These are phyloP conservation scores for Posidonia australis DNA, from an alignment of 106 monocot species.

Conservation along the genomic window DNA sequence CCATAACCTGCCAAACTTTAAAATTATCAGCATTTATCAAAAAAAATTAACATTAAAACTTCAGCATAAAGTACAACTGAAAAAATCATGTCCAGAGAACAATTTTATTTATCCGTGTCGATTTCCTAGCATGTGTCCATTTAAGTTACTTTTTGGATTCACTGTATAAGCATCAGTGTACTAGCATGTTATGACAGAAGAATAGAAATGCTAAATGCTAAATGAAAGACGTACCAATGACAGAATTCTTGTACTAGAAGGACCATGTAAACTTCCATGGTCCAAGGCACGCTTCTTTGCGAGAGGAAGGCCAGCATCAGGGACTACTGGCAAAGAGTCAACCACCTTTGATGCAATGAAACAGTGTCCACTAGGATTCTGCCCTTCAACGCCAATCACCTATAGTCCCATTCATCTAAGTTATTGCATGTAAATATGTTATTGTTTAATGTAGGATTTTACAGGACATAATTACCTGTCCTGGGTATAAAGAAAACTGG, in stretches of 20 bases:
- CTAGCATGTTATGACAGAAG: neutral
- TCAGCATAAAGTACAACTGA: no score
- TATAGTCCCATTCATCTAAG: constrained; percentile 8
- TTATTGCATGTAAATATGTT: neutral
- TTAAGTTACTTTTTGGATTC: no score
- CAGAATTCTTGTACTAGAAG: constrained; percentile 22
- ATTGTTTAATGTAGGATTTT: neutral
- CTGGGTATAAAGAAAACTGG: constrained; percentile 82
- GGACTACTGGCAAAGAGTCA: constrained; percentile 43
- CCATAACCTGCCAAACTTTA: constrained; percentile 46
- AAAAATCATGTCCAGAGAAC: no score
- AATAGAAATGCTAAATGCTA: neutral
- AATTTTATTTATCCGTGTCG: no score
- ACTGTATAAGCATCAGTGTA: no score
- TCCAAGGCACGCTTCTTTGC: constrained; percentile 66
- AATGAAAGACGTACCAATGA: constrained; percentile 41
- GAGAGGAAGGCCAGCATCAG: constrained; percentile 36
- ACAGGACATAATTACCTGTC: constrained; percentile 43
- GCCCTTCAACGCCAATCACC: constrained; percentile 85
- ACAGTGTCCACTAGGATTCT: constrained; percentile 99
- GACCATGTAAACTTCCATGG: constrained; percentile 17
- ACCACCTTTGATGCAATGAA: constrained; percentile 73
- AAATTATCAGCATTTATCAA: no score
- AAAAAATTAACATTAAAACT: no score
- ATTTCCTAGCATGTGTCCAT: no score